A percentile compares a stretch with the other conserved stretches of the same genome.
Conservation (phyloP, 2,329 filamentous ascomycete genomes). For the Pyricularia grisea region DNA sequence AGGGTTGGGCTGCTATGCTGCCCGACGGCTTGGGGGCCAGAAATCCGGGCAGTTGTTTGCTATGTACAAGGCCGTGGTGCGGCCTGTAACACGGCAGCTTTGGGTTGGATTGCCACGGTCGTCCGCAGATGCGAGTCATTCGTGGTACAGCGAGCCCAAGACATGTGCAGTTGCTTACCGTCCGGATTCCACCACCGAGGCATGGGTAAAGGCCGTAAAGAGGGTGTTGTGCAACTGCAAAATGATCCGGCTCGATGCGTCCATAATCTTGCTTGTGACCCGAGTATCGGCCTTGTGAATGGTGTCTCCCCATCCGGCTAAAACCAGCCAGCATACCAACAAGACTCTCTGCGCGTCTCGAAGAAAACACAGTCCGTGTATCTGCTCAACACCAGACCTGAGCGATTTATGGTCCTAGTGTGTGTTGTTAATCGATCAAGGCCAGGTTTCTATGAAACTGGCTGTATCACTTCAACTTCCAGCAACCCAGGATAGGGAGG, state of each 20-base stretch:
- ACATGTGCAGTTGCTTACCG: neutral
- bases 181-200: neutral
- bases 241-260: neutral
- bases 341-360: neutral
- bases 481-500: neutral
- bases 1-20: neutral
- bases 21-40: neutral
- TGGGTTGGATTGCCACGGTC: neutral
- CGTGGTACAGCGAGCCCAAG: neutral
- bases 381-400: no score
- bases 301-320: neutral
- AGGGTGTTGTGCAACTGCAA: neutral
- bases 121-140: constrained; percentile 1
- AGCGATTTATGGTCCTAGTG: no score
- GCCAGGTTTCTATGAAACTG: neutral
- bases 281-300: neutral
- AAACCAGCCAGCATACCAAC: neutral
- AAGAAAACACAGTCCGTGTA: neutral
- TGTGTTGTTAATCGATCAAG: neutral
- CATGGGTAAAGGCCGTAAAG: constrained; percentile 3
- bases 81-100: neutral
- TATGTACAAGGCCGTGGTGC: neutral
- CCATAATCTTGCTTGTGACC: neutral
- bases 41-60: constrained; percentile 2
- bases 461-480: neutral